Evolutionary conservation across 2,329 filamentous ascomycete species (phyloP).

Genomic region (Leptographium radiaticola): DNA sequence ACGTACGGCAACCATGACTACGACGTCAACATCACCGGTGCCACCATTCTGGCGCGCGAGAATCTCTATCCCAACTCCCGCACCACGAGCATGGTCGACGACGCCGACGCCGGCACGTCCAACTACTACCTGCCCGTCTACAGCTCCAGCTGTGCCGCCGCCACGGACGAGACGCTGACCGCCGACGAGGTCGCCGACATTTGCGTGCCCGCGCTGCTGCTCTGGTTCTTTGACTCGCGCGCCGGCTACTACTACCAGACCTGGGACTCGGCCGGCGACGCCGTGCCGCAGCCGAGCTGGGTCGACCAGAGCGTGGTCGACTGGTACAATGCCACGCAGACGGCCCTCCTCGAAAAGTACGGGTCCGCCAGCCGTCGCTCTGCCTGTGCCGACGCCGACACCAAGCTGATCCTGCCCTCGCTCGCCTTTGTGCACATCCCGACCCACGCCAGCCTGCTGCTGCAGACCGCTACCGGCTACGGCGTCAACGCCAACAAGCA

Average conservation of each 20-base stretch:
- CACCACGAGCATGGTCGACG: slow-evolving; percentile 14
- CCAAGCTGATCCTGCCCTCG: slow-evolving; percentile 23
- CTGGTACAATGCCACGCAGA: slow-evolving; percentile 29
- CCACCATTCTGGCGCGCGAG: slow-evolving; percentile 16
- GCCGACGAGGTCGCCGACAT: neutral
- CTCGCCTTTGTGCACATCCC: slow-evolving; percentile 38
- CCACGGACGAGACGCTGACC: neutral
- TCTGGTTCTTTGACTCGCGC: slow-evolving; percentile 51
- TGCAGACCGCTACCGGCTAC: slow-evolving; percentile 12
- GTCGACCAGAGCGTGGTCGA: slow-evolving; percentile 28
- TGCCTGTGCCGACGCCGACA: neutral
- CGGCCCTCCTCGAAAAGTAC: slow-evolving; percentile 16
- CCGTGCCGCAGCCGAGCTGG: slow-evolving; percentile 23
- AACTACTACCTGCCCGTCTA: slow-evolving; percentile 22
- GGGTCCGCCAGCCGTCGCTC: neutral
- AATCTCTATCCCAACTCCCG: slow-evolving; percentile 12
- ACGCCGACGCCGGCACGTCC: slow-evolving; percentile 12
- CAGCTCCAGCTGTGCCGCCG: slow-evolving; percentile 8
- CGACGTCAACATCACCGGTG: slow-evolving; percentile 31
- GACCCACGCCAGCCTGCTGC: slow-evolving; percentile 17
- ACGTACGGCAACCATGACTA: slow-evolving; percentile 51
- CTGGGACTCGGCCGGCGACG: slow-evolving; percentile 7
- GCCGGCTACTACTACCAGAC: slow-evolving; percentile 31
- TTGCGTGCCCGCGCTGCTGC: slow-evolving; percentile 22
- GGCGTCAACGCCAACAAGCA: slow-evolving; percentile 16